Evolutionary conservation across 176 grass and related monocot genomes (phyloP).

Genomic region (Elaeis guineensis): DNA sequence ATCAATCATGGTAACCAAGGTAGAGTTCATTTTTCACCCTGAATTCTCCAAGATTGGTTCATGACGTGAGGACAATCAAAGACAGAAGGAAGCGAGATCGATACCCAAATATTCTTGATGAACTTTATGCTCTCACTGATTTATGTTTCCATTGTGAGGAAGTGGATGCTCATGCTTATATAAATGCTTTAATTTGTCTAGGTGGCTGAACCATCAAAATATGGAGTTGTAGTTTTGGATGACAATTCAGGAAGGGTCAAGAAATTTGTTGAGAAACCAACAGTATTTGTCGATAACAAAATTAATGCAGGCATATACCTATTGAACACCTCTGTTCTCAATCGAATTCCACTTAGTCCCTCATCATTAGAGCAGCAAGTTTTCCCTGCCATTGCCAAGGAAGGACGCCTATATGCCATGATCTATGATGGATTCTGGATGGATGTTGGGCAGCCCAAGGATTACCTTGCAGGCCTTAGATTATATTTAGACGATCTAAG

Average conservation of each 20-base stretch:
- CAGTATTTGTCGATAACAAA: slow-evolving; percentile 15
- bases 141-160: too few species aligned
- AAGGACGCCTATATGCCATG: slow-evolving; percentile 2
- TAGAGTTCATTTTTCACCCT: neutral
- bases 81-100: too few species aligned
- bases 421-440: slow-evolving; percentile 12
- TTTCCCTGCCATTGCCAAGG: slow-evolving; percentile 1
- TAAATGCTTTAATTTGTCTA: neutral
- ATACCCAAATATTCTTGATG: too few species aligned
- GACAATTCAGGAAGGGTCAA: slow-evolving; percentile 1
- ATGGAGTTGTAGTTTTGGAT: slow-evolving; percentile 9
- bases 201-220: slow-evolving; percentile 18
- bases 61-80: too few species aligned
- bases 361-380: slow-evolving; percentile 11
- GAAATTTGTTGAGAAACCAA: slow-evolving; percentile 13
- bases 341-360: neutral
- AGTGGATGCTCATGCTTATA: too few species aligned
- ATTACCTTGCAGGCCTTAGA: slow-evolving; percentile 6
- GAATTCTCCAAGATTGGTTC: neutral
- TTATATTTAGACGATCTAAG: neutral
- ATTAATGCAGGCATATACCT: slow-evolving; percentile 15
- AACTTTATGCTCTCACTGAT: too few species aligned
- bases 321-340: slow-evolving; percentile 2
- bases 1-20: slow-evolving; percentile 10
- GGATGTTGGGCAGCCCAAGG: slow-evolving; percentile 16